Conservation (phyloP, 805 yeast genomes). For the Wickerhamiella musiphila region DNA sequence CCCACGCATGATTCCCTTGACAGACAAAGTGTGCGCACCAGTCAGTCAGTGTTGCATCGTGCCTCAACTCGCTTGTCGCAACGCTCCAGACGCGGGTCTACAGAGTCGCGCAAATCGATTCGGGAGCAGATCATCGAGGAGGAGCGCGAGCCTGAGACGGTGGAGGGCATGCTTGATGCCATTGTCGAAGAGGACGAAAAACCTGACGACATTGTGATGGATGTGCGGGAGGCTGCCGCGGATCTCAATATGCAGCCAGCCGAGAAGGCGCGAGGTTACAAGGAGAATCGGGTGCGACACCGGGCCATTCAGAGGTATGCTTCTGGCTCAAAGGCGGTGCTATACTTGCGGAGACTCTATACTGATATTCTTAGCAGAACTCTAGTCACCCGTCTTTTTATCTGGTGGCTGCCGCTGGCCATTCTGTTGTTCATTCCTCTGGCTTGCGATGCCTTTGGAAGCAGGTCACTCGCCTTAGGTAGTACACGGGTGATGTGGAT, state of each 20-base stretch:
- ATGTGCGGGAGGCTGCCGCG: slow-evolving; percentile 13
- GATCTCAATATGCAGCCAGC: slow-evolving; percentile 5
- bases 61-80: too few species aligned
- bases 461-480: slow-evolving; percentile 18
- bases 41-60: too few species aligned
- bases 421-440: slow-evolving; percentile 23
- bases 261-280: slow-evolving; percentile 8
- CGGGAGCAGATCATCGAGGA: background rate
- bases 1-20: too few species aligned
- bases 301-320: slow-evolving; percentile 10
- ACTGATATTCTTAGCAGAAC: slow-evolving; percentile 10
- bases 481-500: slow-evolving; percentile 23
- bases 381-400: slow-evolving; percentile 19
- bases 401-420: slow-evolving; percentile 25
- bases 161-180: slow-evolving; percentile 10
- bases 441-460: slow-evolving; percentile 24
- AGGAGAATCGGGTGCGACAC: slow-evolving; percentile 12
- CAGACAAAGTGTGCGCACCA: too few species aligned
- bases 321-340: slow-evolving; percentile 7
- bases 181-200: slow-evolving; percentile 14
- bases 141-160: slow-evolving; percentile 5
- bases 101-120: too few species aligned
- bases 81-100: too few species aligned
- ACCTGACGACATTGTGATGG: slow-evolving; percentile 5
- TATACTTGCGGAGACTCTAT: slow-evolving; percentile 9